Base-by-base conservation (phyloP, 371 early-diverging fungal genomes). In the Capillidium heterosporum region DNA sequence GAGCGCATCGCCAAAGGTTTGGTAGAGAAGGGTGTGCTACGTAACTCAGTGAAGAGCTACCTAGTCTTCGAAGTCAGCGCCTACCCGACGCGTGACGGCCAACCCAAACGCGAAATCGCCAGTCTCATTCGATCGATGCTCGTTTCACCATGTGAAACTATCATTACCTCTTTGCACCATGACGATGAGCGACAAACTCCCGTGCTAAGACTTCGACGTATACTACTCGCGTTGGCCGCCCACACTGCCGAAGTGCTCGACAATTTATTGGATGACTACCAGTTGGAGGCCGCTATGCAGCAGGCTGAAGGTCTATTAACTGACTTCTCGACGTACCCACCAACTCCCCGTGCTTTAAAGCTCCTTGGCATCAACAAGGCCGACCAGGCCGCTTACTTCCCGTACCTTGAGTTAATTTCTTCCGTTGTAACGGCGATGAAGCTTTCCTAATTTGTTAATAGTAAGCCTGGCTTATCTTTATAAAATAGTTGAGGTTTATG, bases 11-110 rank as follows among this genome's bases (percentile, higher is more conserved):
- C 93, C 46, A 95, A 95, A 69, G 95, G 94, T 7, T 71, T 95
- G 32, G 96, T 95, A 1, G 96, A 95, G 68, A 95, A 95, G 69
- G 96, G 96, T n/a, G 83, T 95, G 11, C 66, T 95, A 42, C 76
- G 94, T 53, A 94, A 95, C 26, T 95, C 91, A 60, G 92, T 91
- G 63, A 80, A 87, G 42, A 90, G 87, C 66, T 95, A 92, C 66
- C 66, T 95, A 54, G 71, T 95, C 47, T 95, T 95, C 61, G 95
- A 95, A 61, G 90, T 92, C 91, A 91, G 95, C 21, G 93, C 92
- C 3, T 87, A 88, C 57, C 91, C 90, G 5, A 80, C 94, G 13
- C 79, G 89, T 10, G 91, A 93, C 58, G 74, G 78, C 32, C 73
- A 81, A 40, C 78, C 82, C 50, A 93, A 95, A 61, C 88, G 89